Conservation (phyloP, 768 basidiomycete species). For the Daedaleopsis nitida region DNA sequence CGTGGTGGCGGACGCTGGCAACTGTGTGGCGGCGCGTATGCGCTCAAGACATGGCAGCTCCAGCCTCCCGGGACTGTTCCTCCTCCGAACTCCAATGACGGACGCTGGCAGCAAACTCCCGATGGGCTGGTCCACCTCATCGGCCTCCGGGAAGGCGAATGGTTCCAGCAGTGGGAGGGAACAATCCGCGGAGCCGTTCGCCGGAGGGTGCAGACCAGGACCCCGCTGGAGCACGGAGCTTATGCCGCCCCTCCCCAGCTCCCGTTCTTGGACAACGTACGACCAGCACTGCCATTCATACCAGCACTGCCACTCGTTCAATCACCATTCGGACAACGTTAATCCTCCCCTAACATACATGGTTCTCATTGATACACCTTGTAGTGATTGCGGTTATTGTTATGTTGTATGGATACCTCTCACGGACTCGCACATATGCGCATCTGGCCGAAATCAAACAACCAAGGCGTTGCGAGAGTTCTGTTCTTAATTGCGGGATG, state of each 20-base stretch:
- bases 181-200: slow-evolving; percentile 64
- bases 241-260: slow-evolving; percentile 17
- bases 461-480: too few species aligned
- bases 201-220: slow-evolving; percentile 16
- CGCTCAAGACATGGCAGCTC: slow-evolving; percentile 51
- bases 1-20: slow-evolving; percentile 75
- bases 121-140: slow-evolving; percentile 41
- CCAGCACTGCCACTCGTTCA: not conserved
- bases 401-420: too few species aligned
- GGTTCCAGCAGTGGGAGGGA: slow-evolving; percentile 79
- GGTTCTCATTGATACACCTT: too few species aligned
- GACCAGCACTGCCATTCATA: slow-evolving; percentile 7
- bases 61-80: slow-evolving; percentile 3
- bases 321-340: not conserved
- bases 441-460: too few species aligned
- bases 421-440: too few species aligned
- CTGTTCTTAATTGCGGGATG: too few species aligned
- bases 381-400: too few species aligned
- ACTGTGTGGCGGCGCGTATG: slow-evolving; percentile 75
- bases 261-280: slow-evolving; percentile 36
- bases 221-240: slow-evolving; percentile 6
- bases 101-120: slow-evolving; percentile 30
- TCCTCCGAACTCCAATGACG: slow-evolving; percentile 8
- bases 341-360: too few species aligned
- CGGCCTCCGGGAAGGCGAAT: slow-evolving; percentile 73